Base-by-base conservation (phyloP, 1,139 yeast species). In the Hansenula lynferdii region DNA sequence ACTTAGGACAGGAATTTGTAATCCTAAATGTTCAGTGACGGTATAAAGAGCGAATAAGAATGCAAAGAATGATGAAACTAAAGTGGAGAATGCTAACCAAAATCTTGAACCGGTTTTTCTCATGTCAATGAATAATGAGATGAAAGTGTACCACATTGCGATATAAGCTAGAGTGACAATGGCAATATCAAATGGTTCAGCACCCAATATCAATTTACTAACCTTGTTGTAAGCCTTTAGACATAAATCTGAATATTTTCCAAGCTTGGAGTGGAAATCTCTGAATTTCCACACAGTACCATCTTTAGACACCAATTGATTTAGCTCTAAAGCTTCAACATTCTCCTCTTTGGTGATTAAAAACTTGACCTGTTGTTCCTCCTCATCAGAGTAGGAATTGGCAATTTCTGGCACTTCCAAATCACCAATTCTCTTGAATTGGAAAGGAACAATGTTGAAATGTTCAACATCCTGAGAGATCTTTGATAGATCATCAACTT, bases 91-190 rank as follows among this genome's bases (percentile, higher is more conserved):
- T 6, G 87, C 95, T 45, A 94, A 73, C 95, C 96, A 87, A 54
- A 89, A 84, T 51, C 77, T 84, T 34, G 97, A 87, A 21, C 96
- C 97, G 24, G 83, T 69, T 35, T 64, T 64, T 51, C 77, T 77
- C 96, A 92, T 85, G 50, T 87, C 94, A 44, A 77, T 56, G 53
- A 87, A 92, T 32, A 94, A 76, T 45, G 82, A 80, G 40, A 79
- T 65, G 49, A 92, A 75, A 15, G 96, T 86, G 62, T 85, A 83
- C 73, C 87, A 72, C 97, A 92, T 90, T 37, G 95, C 95, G 27
- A 80, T 52, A 60, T 94, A 94, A 4, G 97, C 97, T 38, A 81
- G 62, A 10, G 87, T 74, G 40, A 94, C 82, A 44, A 90, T 73
- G 12, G 80, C 77, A 34, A 92, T 79, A 61, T 94, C 98, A 50